Evolutionary conservation across 352 stramenopile genomes (phyloP), one percentile per base, ranked within the genome.

Genomic region (Phytophthora capsici): DNA sequence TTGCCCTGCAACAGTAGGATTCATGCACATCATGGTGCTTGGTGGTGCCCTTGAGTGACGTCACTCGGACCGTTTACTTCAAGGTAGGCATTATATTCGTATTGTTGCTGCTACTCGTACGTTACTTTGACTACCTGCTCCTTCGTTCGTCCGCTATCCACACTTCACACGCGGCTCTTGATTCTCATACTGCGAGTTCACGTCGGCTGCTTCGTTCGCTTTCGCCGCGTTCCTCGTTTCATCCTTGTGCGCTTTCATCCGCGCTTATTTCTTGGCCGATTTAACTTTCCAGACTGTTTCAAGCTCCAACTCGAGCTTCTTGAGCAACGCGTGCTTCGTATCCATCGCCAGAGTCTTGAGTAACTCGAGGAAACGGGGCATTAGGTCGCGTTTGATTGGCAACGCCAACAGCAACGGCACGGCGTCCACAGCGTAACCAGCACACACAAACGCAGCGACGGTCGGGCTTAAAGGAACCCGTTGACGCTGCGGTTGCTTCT

Each of bases 181-280:
- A 1, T 51, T 57, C 47, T 72, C 57, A 64, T 68, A 68, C 45
- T 69, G 37, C 52, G 41, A 66, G 22, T 52, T 51, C 16, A 36
- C 47, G 47, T 49, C 47, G 32, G 47, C 65, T 66, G 59, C 66
- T 73, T 65, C 59, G 41, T 59, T 74, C 66, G 66, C 66, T 47
- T 60, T 41, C 8, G 54, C 61, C 54, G 56, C 25, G 20, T 44
- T 59, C 37, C 28, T 59, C 55, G 53, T 45, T 70, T 74, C 34
- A 32, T 61, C 36, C 55, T 65, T 63, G 44, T 32, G 48, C 54
- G 19, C 10, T 30, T n/a, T 71, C 37, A 30, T 47, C 4, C 16
- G 23, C 34, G 60, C 52, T 66, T 59, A 59, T 51, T 50, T 52
- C 38, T 30, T 55, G 9, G 37, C 14, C 46, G 20, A 67, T 28